Evolutionary conservation across 2,329 filamentous ascomycete genomes (phyloP), one percentile per base, ranked within the genome.

Genomic region (Lasiodiplodia theobromae): DNA sequence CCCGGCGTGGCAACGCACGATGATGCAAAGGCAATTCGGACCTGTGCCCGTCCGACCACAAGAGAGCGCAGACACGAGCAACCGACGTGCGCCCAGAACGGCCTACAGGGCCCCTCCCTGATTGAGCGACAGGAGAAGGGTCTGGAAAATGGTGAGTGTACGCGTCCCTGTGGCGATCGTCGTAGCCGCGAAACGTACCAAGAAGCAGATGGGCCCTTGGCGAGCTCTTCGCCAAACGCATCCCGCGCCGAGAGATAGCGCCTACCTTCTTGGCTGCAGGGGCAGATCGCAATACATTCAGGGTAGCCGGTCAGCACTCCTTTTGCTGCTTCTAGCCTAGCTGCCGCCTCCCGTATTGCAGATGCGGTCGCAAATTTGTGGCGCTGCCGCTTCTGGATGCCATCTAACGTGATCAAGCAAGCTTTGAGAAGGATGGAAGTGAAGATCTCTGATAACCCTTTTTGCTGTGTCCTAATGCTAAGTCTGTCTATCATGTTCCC

Each of bases 81-180:
- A 2, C n/a, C 37, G n/a, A 37, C 31, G n/a, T 57, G 16, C 40
- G 18, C 18, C 16, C 2, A 12, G 12, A 28, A 44, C 7, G 16
- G 11, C 25, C 23, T 5, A 51, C 31, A 49, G 28, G 31, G 28
- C 18, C 11, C 25, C 23, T 28, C 38, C 14, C 40, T 34, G 23
- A n/a, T n/a, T 12, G 47, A 37, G 16, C 37, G 23, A 47, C 37
- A 28, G 56, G 31, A 28, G 37, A 31, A 60, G 25, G 18, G 44
- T 47, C 44, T 47, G 44, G 44, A 64, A 49, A 34, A 64, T 28
- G 18, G 11, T 21, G 23, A 16, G 57, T 28, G 60, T 64, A 64
- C 60, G 60, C 60, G 60, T 64, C 60, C 60, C 60, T 64, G 60
- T 21, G 60, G 12, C 60, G 60, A 64, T 64, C 60, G 44, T 63